phyloP scores from a whole-genome alignment of 208 protist genomes.

The Strigomonas culicis region DNA sequence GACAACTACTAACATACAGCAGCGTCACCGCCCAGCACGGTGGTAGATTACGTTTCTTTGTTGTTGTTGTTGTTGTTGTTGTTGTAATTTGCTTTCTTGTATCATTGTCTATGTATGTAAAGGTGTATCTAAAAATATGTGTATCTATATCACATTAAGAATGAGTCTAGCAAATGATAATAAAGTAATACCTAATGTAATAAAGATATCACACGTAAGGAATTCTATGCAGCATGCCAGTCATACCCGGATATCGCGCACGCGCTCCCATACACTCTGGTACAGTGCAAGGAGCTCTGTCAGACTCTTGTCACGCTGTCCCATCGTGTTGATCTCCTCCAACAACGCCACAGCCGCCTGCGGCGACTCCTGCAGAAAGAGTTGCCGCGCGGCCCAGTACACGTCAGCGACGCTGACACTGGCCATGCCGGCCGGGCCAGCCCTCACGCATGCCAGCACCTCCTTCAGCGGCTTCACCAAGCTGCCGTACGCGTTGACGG shows the following conservation, averaged over 20 bases:
- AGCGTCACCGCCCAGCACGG: too few relatives aligned
- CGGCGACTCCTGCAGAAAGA: slow-evolving; percentile 9
- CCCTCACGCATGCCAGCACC: neutral
- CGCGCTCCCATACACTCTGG: too few relatives aligned
- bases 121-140: neutral
- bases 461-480: neutral
- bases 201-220: neutral
- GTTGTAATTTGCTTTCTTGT: neutral
- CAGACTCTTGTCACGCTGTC: too few relatives aligned
- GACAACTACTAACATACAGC: too few relatives aligned
- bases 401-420: neutral
- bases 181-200: neutral
- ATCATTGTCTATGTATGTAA: neutral
- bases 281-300: too few relatives aligned
- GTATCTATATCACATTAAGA: neutral
- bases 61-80: neutral
- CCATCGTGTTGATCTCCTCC: neutral
- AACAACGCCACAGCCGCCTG: neutral
- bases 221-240: too few relatives aligned
- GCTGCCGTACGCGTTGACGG: neutral
- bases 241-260: too few relatives aligned
- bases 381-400: slow-evolving; percentile 1
- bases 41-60: neutral
- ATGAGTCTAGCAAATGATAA: neutral
- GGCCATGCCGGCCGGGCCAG: neutral